phyloP scores from a whole-genome alignment of 139 green algal species.

The Auxenochlorella pyrenoidosa region DNA sequence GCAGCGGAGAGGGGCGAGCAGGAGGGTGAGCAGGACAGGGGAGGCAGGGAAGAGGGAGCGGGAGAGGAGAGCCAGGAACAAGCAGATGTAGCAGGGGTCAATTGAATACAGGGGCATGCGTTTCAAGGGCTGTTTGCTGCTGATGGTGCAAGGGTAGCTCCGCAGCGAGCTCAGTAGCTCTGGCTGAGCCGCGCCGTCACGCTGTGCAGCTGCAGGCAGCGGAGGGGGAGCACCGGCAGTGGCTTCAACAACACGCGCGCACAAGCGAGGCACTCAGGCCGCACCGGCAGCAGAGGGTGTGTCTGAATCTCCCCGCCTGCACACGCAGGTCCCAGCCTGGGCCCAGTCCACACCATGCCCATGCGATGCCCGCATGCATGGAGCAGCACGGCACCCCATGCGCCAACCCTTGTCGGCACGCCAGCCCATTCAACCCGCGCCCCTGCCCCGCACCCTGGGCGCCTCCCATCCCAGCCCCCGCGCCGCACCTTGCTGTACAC shows the following conservation, averaged over 20 bases:
- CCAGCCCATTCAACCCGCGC: no score
- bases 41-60: not conserved
- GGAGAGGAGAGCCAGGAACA: not conserved
- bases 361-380: no score
- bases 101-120: constrained; percentile 20
- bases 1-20: not conserved
- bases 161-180: constrained; percentile 46
- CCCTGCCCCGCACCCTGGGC: no score
- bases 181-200: constrained; percentile 76
- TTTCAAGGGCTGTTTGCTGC: not conserved
- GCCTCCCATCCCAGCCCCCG: no score
- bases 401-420: no score
- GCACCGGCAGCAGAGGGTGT: no score
- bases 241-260: not conserved
- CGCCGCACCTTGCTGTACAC: constrained; percentile 94
- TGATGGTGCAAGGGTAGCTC: not conserved
- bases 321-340: no score
- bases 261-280: no score
- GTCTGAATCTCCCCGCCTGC: no score
- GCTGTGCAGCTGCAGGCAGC: constrained; percentile 24
- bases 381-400: no score
- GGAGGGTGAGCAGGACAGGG: not conserved
- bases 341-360: no score
- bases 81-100: not conserved
- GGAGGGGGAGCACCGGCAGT: not conserved